These are phyloP conservation scores for Pythium vanterpoolii DNA, from an alignment of 352 stramenopile genomes.

Conservation along the genomic window DNA sequence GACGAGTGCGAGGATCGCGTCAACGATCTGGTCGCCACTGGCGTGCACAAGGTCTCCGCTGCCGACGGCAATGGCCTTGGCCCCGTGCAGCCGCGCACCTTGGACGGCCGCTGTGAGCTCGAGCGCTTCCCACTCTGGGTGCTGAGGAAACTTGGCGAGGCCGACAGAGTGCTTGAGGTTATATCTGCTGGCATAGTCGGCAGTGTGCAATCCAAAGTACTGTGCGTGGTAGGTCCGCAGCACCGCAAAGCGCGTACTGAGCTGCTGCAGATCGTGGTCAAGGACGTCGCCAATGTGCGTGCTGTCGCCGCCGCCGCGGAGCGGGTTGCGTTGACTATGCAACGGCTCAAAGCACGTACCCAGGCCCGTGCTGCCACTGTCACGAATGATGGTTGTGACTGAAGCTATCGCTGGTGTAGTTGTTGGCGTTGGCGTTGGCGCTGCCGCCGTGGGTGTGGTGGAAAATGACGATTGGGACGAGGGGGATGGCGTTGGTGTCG, in stretches of 20 bases:
- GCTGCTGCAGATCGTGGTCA: constrained; percentile 30
- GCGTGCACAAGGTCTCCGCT: constrained; percentile 31
- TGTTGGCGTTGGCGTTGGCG: not conserved
- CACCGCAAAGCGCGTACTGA: constrained; percentile 22
- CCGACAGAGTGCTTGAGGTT: constrained; percentile 32
- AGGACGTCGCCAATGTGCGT: constrained; percentile 16
- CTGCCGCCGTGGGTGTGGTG: not conserved
- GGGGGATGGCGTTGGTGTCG: not conserved
- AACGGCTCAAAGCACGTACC: constrained; percentile 28
- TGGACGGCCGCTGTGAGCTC: constrained; percentile 28
- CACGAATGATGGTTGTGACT: not conserved
- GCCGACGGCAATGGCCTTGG: constrained; percentile 31
- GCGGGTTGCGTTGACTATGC: constrained; percentile 23
- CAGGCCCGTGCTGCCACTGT: not conserved
- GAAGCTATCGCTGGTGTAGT: not conserved
- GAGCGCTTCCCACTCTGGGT: constrained; percentile 23
- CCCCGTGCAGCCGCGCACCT: constrained; percentile 22
- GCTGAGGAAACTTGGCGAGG: constrained; percentile 25
- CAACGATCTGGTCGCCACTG: constrained; percentile 12
- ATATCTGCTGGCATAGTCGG: constrained; percentile 25
- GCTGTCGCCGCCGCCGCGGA: constrained; percentile 15
- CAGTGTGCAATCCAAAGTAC: constrained; percentile 26
- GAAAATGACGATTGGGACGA: not conserved
- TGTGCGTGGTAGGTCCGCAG: constrained; percentile 39
- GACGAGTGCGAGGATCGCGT: constrained; percentile 17